These are phyloP conservation scores for Zalaria sp. DNA, from an alignment of 2,329 filamentous ascomycete species.

Conservation along the genomic window DNA sequence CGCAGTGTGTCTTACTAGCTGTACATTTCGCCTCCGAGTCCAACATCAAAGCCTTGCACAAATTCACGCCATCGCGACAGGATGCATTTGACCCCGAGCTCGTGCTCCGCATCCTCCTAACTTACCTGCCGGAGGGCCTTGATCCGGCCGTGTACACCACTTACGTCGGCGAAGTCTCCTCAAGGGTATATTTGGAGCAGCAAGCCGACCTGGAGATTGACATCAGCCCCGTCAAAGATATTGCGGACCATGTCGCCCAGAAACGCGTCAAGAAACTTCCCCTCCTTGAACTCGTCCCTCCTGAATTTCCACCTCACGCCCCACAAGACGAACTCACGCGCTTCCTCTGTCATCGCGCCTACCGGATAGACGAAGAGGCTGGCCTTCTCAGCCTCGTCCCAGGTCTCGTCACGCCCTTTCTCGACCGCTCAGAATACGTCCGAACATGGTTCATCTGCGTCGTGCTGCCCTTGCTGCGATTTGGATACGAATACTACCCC, in stretches of 20 bases:
- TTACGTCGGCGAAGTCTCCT: constrained; percentile 45
- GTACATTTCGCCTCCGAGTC: constrained; percentile 53
- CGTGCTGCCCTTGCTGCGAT: constrained; percentile 52
- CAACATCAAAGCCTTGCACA: constrained; percentile 48
- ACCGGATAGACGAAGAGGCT: constrained; percentile 56
- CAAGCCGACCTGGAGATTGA: constrained; percentile 36
- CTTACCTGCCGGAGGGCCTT: constrained; percentile 59
- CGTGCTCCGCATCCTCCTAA: constrained; percentile 58
- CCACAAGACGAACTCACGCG: constrained; percentile 42
- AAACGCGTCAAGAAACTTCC: constrained; percentile 50
- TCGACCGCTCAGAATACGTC: constrained; percentile 46
- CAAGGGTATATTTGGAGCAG: constrained; percentile 29
- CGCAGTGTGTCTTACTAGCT: constrained; percentile 60
- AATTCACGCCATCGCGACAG: constrained; percentile 42
- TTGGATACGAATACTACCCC: constrained; percentile 58
- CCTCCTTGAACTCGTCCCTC: constrained; percentile 42
- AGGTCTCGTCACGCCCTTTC: constrained; percentile 53
- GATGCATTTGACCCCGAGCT: constrained; percentile 49
- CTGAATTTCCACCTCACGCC: constrained; percentile 32
- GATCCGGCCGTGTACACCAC: constrained; percentile 48
- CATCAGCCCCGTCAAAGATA: constrained; percentile 37
- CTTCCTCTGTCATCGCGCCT: constrained; percentile 55
- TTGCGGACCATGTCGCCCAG: constrained; percentile 50
- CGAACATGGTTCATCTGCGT: constrained; percentile 56
- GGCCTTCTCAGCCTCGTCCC: constrained; percentile 58